Conservation (phyloP, 1,284 basidiomycete genomes). For the Cutaneotrichosporon sp. region DNA sequence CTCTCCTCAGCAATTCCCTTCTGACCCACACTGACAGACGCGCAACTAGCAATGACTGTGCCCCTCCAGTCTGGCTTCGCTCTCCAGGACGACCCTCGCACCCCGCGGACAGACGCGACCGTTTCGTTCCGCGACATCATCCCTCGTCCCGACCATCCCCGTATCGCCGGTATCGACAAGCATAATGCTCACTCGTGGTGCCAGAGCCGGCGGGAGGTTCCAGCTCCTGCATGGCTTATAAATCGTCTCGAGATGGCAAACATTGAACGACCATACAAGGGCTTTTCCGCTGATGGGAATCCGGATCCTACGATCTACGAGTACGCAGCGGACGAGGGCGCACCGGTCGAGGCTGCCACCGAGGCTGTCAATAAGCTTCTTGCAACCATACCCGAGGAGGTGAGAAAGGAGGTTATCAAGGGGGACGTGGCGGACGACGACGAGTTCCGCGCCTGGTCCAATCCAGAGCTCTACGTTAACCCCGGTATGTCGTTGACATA, state of each 20-base stretch:
- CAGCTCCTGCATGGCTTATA: constrained; percentile 41
- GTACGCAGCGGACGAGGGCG: constrained; percentile 39
- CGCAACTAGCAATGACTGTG: neutral
- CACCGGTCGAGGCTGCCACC: constrained; percentile 32
- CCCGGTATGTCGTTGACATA: constrained; percentile 12
- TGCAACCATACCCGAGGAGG: constrained; percentile 16
- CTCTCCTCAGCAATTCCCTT: neutral
- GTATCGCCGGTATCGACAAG: constrained; percentile 32
- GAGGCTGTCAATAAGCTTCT: constrained; percentile 30
- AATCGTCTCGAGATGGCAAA: constrained; percentile 33
- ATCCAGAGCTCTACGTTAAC: constrained; percentile 44
- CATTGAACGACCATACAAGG: constrained; percentile 33
- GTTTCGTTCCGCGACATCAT: constrained; percentile 38
- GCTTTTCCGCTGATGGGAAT: constrained; percentile 35
- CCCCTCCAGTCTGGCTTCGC: constrained; percentile 27
- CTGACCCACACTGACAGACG: neutral
- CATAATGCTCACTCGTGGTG: constrained; percentile 37
- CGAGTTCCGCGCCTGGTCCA: constrained; percentile 40
- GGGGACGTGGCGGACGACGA: constrained; percentile 35
- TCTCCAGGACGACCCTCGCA: constrained; percentile 33
- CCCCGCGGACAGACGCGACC: constrained; percentile 35
- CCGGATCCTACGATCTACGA: constrained; percentile 26
- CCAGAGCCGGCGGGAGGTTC: constrained; percentile 27
- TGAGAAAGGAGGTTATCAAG: constrained; percentile 21
- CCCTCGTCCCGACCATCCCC: constrained; percentile 35